Evolutionary conservation across 2,329 filamentous ascomycete species (phyloP).

Genomic region (Aspergillus sp.): DNA sequence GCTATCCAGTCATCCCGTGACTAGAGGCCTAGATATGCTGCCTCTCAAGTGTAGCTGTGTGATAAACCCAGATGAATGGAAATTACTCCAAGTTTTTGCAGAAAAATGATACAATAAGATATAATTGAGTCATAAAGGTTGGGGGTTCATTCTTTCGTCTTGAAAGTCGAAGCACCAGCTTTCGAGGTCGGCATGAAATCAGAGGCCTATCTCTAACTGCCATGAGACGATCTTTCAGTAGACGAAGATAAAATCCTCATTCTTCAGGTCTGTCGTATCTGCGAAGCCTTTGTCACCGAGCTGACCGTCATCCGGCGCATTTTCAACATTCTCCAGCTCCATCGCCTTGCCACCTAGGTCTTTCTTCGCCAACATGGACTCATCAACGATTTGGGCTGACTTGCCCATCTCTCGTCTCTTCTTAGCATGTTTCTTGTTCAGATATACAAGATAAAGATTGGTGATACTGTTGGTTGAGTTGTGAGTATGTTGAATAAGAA

Average conservation of each 20-base stretch:
- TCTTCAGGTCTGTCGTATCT: constrained; percentile 15
- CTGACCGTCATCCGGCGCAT: background rate
- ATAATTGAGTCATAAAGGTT: too few relatives aligned
- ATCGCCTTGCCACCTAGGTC: constrained; percentile 6
- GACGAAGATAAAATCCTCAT: constrained; percentile 20
- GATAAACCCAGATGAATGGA: too few relatives aligned
- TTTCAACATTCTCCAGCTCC: constrained; percentile 7
- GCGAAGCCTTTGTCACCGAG: constrained; percentile 12
- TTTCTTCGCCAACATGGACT: constrained; percentile 33
- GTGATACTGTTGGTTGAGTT: constrained; percentile 16
- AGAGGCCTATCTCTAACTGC: too few relatives aligned
- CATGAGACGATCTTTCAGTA: constrained; percentile 4
- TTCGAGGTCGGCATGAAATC: too few relatives aligned
- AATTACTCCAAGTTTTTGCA: too few relatives aligned
- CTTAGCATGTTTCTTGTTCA: constrained; percentile 30
- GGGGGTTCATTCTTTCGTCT: too few relatives aligned
- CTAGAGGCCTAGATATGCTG: too few relatives aligned
- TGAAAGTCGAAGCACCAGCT: too few relatives aligned
- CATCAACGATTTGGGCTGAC: constrained; percentile 25
- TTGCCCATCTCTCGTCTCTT: constrained; percentile 30
- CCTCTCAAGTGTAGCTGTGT: too few relatives aligned
- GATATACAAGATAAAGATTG: constrained; percentile 28
- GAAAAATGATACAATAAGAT: too few relatives aligned
- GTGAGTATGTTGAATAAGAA: background rate
- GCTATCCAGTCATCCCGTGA: too few relatives aligned